Conservation (phyloP, 2,329 filamentous ascomycete species). For the Neopestalotiopsis rosae region DNA sequence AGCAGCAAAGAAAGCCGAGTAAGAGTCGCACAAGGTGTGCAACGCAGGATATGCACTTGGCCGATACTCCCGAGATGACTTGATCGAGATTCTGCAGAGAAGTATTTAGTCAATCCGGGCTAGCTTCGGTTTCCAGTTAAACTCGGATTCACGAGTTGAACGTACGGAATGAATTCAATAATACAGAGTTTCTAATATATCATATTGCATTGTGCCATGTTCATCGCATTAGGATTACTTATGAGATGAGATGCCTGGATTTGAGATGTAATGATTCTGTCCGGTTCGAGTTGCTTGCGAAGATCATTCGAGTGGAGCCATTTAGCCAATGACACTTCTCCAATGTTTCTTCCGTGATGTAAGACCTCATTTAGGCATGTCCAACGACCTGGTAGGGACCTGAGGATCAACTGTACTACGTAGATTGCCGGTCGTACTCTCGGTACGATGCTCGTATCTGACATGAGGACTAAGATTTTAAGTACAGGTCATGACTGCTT, state of each 20-base stretch:
- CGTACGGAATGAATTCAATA: too few species aligned
- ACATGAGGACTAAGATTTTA: background rate
- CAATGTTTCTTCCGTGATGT: background rate
- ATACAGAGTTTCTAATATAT: too few species aligned
- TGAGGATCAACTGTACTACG: background rate
- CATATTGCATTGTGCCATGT: too few species aligned
- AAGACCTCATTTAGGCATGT: background rate
- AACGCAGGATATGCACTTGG: constrained; percentile 25
- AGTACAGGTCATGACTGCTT: background rate
- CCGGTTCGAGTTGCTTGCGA: background rate
- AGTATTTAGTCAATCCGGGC: background rate
- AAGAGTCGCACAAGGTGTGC: constrained; percentile 23
- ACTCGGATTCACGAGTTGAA: too few species aligned
- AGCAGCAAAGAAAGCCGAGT: constrained; percentile 55
- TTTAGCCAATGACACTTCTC: background rate
- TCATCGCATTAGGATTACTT: too few species aligned
- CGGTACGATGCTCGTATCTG: background rate
- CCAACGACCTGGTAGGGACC: background rate
- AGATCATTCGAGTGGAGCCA: background rate
- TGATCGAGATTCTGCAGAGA: constrained; percentile 18
- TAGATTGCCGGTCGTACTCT: background rate
- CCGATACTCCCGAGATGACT: constrained; percentile 32
- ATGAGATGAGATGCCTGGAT: too few species aligned
- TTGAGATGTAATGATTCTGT: background rate
- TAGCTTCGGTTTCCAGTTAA: background rate